phyloP scores from a whole-genome alignment of 2,329 filamentous ascomycete species.

The Penicillium sp. region DNA sequence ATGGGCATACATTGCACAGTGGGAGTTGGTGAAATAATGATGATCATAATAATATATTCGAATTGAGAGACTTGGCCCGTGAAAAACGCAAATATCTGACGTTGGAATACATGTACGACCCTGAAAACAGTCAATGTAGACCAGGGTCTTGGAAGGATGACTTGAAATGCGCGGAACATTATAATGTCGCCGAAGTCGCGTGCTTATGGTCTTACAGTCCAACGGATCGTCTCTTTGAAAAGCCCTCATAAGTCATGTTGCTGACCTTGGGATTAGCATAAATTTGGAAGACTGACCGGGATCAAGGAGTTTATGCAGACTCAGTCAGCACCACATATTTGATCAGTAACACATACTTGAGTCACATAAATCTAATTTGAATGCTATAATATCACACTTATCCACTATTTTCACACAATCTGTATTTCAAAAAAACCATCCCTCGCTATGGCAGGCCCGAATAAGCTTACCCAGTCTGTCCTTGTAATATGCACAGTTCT shows the following conservation, averaged over 20 bases:
- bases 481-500: not conserved
- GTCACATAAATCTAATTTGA: not conserved
- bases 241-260: not conserved
- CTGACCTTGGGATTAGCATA: not conserved
- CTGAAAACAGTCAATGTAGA: not conserved
- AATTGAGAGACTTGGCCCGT: not conserved
- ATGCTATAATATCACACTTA: not conserved
- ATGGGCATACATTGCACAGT: slow-evolving; percentile 55
- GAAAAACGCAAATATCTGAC: too few species aligned
- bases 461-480: not conserved
- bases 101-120: not conserved
- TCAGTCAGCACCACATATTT: not conserved
- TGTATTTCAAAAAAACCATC: not conserved
- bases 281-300: not conserved
- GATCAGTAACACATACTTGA: not conserved
- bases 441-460: not conserved
- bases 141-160: not conserved
- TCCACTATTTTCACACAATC: not conserved
- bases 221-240: not conserved
- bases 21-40: slow-evolving; percentile 49
- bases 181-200: not conserved
- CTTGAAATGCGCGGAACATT: not conserved
- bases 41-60: not conserved
- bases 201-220: not conserved
- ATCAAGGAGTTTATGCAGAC: not conserved